Conservation (phyloP, 148 eudicot genomes). For the Rhododendron ovatum region DNA sequence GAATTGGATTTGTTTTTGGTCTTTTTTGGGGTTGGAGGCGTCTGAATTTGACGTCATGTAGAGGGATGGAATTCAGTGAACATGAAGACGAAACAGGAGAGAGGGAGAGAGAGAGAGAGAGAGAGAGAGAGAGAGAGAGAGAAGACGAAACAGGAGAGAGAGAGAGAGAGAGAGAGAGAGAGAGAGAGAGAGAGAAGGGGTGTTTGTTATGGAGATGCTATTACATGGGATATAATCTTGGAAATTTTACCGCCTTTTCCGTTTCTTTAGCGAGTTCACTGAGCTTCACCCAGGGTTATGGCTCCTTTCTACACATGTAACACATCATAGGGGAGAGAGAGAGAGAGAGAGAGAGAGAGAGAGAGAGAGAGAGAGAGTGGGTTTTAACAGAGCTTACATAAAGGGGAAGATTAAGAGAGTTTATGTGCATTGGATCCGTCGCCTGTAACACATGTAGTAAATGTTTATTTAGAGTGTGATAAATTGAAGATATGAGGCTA, state of each 20-base stretch:
- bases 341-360: conserved; percentile 2
- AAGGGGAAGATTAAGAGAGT: background rate
- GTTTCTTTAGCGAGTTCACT: background rate
- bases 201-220: background rate
- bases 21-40: background rate
- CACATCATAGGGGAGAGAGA: background rate
- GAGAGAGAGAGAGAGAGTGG: background rate
- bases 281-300: background rate
- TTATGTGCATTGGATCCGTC: conserved; percentile 34
- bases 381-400: background rate
- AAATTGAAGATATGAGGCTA: background rate
- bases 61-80: background rate
- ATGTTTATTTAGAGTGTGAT: background rate
- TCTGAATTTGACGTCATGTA: conserved; percentile 13
- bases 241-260: background rate
- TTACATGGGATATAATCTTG: background rate
- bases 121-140: background rate
- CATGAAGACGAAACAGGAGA: background rate
- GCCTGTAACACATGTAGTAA: background rate
- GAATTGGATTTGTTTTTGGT: background rate
- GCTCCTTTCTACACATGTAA: too few species aligned
- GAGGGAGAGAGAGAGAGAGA: conserved; percentile 6
- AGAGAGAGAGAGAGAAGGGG: background rate
- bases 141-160: too few species aligned
- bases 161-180: conserved; percentile 6